A percentile compares a stretch with the other conserved stretches of the same genome.
phyloP scores from a whole-genome alignment of 148 eudicot genomes.

The Vaccinium vitisidaea region DNA sequence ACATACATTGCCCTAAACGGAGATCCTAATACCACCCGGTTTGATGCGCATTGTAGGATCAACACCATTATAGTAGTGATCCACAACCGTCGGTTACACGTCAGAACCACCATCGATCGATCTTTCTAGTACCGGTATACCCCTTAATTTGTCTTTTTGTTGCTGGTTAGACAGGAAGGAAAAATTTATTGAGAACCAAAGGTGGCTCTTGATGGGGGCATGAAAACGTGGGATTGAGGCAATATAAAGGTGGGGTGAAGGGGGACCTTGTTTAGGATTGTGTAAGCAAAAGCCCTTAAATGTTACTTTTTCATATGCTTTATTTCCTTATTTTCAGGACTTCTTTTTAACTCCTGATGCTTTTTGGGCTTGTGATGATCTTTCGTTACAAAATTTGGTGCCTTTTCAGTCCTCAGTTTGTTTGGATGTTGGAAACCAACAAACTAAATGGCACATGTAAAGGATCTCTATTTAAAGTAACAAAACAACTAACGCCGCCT shows the following conservation, averaged over 20 bases:
- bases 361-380: background rate
- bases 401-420: background rate
- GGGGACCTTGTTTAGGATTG: background rate
- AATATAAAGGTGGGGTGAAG: slow-evolving; percentile 1
- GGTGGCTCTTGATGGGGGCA: background rate
- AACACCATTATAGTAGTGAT: background rate
- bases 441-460: background rate
- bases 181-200: background rate
- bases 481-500: background rate
- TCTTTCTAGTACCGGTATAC: background rate
- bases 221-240: background rate
- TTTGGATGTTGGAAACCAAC: background rate
- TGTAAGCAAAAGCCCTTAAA: slow-evolving; percentile 3
- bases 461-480: background rate
- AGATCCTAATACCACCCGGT: slow-evolving; percentile 18
- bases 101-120: background rate
- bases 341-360: slow-evolving; percentile 3
- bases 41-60: slow-evolving; percentile 6
- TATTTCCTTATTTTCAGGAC: background rate
- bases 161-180: background rate
- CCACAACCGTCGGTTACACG: slow-evolving; percentile 3
- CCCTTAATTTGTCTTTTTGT: background rate
- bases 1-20: slow-evolving; percentile 57
- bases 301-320: background rate
- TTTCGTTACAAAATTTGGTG: background rate